These are phyloP conservation scores for Neurospora pannonica DNA, from an alignment of 495 filamentous ascomycete genomes.

Conservation along the genomic window DNA sequence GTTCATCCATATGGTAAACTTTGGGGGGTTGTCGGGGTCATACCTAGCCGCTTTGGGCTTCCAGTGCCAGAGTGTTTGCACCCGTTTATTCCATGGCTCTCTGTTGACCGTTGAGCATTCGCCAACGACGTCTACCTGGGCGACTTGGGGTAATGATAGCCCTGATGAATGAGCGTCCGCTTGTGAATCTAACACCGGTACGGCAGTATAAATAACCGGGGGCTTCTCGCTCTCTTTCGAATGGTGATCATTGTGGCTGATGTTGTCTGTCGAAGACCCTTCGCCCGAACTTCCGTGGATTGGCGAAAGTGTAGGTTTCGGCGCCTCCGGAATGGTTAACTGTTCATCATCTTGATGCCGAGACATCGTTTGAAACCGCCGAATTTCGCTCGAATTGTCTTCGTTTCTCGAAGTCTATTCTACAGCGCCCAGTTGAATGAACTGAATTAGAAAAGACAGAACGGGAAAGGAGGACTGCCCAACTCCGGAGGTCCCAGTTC, in stretches of 20 bases:
- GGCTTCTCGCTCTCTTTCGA: neutral
- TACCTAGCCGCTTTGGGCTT: slow-evolving; percentile 21
- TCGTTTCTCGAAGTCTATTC: no score
- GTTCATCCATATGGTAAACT: slow-evolving; percentile 25
- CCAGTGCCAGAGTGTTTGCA: slow-evolving; percentile 11
- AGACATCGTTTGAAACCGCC: neutral
- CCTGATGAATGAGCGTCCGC: neutral
- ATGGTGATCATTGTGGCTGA: neutral
- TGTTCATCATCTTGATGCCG: neutral
- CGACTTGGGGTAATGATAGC: neutral
- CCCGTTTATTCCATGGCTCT: neutral
- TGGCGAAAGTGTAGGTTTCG: no score
- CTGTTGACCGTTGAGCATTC: neutral
- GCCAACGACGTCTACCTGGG: neutral
- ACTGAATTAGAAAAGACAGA: no score
- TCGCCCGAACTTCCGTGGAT: neutral
- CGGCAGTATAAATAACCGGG: no score
- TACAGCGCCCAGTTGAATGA: no score
- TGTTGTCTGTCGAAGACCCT: neutral
- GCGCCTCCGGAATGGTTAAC: no score
- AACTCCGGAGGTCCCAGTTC: neutral
- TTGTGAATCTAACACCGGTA: neutral
- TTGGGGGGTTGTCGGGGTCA: slow-evolving; percentile 22
- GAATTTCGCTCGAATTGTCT: neutral
- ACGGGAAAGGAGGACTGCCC: neutral